Conservation (phyloP, 192 early-diverging fungal species). For the Powellomyces hirtus region DNA sequence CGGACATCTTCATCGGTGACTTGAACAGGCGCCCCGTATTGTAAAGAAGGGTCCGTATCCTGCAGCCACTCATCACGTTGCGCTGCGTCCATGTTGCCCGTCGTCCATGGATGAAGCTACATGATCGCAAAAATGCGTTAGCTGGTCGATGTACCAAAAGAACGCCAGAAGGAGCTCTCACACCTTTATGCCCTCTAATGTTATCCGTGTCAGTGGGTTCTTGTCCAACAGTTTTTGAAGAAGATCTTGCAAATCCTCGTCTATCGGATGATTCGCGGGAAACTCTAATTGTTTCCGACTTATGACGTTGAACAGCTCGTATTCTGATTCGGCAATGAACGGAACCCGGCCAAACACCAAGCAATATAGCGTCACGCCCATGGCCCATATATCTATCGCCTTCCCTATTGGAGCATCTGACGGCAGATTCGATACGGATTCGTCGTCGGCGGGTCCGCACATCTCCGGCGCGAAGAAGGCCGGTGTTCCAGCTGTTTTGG, state of each 20-base stretch:
- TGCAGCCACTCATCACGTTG: slow-evolving; percentile 64
- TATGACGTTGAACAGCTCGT: slow-evolving; percentile 93
- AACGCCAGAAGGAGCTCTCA: background rate
- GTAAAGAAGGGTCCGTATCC: slow-evolving; percentile 71
- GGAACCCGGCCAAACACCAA: slow-evolving; percentile 89
- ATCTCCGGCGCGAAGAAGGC: slow-evolving; percentile 99
- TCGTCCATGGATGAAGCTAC: slow-evolving; percentile 83
- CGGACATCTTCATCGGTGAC: slow-evolving; percentile 84
- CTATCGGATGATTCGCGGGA: slow-evolving; percentile 49
- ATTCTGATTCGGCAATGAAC: slow-evolving; percentile 91
- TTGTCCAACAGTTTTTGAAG: slow-evolving; percentile 77
- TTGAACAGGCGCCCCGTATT: slow-evolving; percentile 58
- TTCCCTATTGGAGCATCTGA: slow-evolving; percentile 44
- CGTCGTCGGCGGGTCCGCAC: slow-evolving; percentile 67
- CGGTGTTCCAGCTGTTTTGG: slow-evolving; percentile 92
- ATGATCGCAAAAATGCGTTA: slow-evolving; percentile 5
- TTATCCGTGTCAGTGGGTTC: slow-evolving; percentile 79
- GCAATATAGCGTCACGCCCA: slow-evolving; percentile 95
- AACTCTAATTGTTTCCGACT: slow-evolving; percentile 60
- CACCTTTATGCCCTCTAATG: slow-evolving; percentile 83
- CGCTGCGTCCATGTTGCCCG: slow-evolving; percentile 62
- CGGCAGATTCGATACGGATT: slow-evolving; percentile 3
- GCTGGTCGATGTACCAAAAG: background rate
- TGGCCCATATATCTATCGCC: slow-evolving; percentile 96
- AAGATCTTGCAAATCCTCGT: slow-evolving; percentile 67